Base-by-base conservation (phyloP, 192 early-diverging fungal species). In the Nowakowskiella sp. region DNA sequence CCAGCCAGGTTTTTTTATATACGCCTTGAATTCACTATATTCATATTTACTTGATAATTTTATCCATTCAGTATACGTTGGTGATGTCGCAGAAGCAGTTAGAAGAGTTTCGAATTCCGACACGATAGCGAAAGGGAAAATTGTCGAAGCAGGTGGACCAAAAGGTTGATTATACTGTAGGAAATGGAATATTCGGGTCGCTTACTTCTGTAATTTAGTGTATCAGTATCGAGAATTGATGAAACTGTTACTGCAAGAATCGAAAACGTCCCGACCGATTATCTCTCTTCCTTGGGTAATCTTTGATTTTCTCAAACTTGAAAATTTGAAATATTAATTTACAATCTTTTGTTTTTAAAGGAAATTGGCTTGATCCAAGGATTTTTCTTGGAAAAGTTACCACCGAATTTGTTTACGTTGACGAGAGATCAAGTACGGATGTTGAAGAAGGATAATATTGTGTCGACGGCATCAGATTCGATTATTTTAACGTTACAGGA, bases 61-160 rank as follows among this genome's bases (percentile, higher is more conserved):
- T n/a, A n/a, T n/a, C n/a, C n/a, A n/a, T n/a, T n/a, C n/a, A 39
- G 36, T 65, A n/a, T 57, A 65, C 33, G 62, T 65, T 5, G 51
- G 53, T 33, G 62, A 65, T 49, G 25, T 65, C 19, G 62, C 62
- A 6, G 39, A 9, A 19, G 62, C 51, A 0, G 47, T 65, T 31
- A 6, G 6, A 29, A 34, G 45, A 33, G 27, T 31, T 8, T 29
- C n/a, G n/a, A n/a, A 25, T 10, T 33, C 16, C 5, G 39, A 50
- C 29, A 24, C 25, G 16, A 49, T 33, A 6, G 53, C 31, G 32
- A 42, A 57, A 23, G 60, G 43, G 9, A 39, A 42, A 34, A 65
- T 31, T 0, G 58, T 65, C 24, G 62, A 65, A 44, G 19, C 43
- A 36, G 62, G 62, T 29, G 62, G 62, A 0, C 62, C 62, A 9